Conservation (phyloP, 225 moss, liverwort and hornwort genomes). For the Pseudoscleropodium purum region DNA sequence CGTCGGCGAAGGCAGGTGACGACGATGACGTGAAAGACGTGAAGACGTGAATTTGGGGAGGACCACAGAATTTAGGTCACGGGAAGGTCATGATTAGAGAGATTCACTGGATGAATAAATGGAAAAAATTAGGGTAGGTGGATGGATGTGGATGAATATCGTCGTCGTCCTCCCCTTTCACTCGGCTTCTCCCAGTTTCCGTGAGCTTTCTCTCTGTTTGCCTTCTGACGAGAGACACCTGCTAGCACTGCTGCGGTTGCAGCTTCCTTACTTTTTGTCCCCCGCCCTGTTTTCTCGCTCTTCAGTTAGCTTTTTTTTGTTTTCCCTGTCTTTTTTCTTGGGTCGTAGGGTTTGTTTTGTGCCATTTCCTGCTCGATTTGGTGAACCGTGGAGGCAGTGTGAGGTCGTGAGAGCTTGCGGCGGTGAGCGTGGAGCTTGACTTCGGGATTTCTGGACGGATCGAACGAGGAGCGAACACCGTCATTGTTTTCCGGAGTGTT, state of each 20-base stretch:
- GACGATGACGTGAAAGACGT: neutral
- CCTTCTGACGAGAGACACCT: neutral
- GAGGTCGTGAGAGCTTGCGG: neutral
- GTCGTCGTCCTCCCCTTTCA: neutral
- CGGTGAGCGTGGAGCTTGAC: neutral
- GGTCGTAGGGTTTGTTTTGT: neutral
- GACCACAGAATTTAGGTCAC: neutral
- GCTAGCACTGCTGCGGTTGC: neutral
- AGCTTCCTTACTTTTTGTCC: slow-evolving; percentile 6
- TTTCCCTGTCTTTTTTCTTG: neutral
- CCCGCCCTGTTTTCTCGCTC: neutral
- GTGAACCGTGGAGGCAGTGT: neutral
- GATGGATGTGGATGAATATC: neutral
- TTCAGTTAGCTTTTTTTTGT: too few species aligned
- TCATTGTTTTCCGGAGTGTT: neutral
- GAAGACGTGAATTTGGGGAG: neutral
- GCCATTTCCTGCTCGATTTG: neutral
- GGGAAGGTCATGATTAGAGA: neutral
- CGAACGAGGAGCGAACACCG: neutral
- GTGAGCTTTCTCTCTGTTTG: neutral
- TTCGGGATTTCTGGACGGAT: neutral
- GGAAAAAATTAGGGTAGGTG: neutral
- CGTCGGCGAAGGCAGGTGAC: neutral
- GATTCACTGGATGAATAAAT: neutral
- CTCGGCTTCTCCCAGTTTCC: slow-evolving; percentile 1